A percentile compares a stretch with the other conserved stretches of the same genome.
These are phyloP conservation scores for Maudiozyma barnettii DNA, from an alignment of 805 yeast species.

Conservation along the genomic window DNA sequence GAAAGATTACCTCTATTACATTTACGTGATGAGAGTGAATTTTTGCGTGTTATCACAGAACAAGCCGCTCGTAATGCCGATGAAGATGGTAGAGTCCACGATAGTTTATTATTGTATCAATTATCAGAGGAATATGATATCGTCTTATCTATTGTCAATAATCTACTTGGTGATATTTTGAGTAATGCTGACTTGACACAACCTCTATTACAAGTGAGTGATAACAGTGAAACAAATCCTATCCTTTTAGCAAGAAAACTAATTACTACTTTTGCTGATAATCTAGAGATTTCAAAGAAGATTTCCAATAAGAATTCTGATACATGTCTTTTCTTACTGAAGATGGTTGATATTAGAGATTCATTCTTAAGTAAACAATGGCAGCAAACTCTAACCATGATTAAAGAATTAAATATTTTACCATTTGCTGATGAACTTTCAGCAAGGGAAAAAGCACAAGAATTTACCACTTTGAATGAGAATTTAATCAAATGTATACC, in stretches of 20 bases:
- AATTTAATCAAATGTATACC: constrained; percentile 73
- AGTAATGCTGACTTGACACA: constrained; percentile 60
- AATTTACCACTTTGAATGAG: constrained; percentile 55
- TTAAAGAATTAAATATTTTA: constrained; percentile 53
- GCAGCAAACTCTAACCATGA: constrained; percentile 45
- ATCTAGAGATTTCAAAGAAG: constrained; percentile 48
- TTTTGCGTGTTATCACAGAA: constrained; percentile 63
- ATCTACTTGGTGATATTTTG: constrained; percentile 67
- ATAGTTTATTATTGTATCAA: constrained; percentile 78
- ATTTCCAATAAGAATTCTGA: constrained; percentile 48
- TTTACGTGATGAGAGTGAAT: constrained; percentile 51
- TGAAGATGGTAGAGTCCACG: constrained; percentile 82
- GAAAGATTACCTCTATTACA: constrained; percentile 57
- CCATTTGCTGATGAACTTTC: constrained; percentile 52
- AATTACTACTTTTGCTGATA: constrained; percentile 36
- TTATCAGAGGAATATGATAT: constrained; percentile 80
- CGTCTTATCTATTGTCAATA: constrained; percentile 65
- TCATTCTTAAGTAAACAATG: constrained; percentile 46
- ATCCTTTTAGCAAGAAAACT: constrained; percentile 31
- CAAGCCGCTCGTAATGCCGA: constrained; percentile 80
- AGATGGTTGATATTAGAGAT: constrained; percentile 59
- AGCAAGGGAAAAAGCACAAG: constrained; percentile 62
- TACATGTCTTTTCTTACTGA: constrained; percentile 55
- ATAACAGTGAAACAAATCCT: constrained; percentile 36
- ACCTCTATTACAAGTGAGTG: constrained; percentile 34